phyloP scores from a whole-genome alignment of 176 grass and related monocot genomes.

The Saccharum spontaneum region DNA sequence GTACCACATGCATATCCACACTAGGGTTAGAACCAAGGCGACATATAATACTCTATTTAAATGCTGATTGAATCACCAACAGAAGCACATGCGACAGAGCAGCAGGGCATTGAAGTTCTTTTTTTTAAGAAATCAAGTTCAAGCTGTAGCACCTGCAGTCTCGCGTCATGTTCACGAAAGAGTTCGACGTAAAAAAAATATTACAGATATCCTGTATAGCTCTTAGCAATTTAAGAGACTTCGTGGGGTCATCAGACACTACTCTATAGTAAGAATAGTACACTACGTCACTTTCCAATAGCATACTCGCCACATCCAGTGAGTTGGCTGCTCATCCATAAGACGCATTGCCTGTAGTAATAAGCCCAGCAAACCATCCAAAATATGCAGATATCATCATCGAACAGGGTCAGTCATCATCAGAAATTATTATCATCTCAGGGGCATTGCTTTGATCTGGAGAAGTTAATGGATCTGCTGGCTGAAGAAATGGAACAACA shows the following conservation, averaged over 20 bases:
- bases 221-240: neutral
- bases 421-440: constrained; percentile 43
- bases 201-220: neutral
- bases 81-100: neutral
- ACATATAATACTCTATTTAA: neutral
- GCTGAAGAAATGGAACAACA: constrained; percentile 15
- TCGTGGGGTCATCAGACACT: neutral
- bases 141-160: neutral
- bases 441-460: constrained; percentile 1
- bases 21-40: neutral
- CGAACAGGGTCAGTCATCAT: constrained; percentile 42
- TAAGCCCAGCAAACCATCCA: neutral
- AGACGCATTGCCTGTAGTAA: neutral
- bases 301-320: neutral
- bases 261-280: neutral
- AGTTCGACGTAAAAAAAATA: neutral
- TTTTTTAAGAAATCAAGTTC: neutral
- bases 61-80: neutral
- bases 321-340: neutral
- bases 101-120: neutral
- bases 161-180: neutral
- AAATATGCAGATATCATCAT: neutral
- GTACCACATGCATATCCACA: neutral
- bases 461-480: constrained; percentile 4
- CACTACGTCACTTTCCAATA: neutral